These are phyloP conservation scores for Aspergillus flavus DNA, from an alignment of 2,329 filamentous ascomycete species.

Conservation along the genomic window DNA sequence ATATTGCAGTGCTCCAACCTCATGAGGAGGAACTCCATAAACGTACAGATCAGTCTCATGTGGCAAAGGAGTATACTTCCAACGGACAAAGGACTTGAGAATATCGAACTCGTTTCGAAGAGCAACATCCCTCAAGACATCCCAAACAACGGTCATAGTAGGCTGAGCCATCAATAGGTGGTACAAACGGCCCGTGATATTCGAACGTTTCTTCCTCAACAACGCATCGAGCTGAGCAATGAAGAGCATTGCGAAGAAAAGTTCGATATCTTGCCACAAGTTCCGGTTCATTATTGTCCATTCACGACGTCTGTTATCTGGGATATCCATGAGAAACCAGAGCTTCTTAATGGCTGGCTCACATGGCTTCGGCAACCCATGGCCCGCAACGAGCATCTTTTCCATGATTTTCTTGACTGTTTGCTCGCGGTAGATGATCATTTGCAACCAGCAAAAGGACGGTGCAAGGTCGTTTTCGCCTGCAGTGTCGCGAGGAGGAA, in stretches of 20 bases:
- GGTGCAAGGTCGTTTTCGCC: conserved; percentile 52
- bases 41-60: conserved; percentile 37
- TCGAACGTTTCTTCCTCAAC: conserved; percentile 64
- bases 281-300: conserved; percentile 55
- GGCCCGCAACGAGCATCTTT: conserved; percentile 60
- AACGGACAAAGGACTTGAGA: conserved; percentile 60
- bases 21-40: conserved; percentile 54
- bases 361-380: conserved; percentile 56
- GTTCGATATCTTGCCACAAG: conserved; percentile 62
- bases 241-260: conserved; percentile 66
- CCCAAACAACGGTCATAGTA: conserved; percentile 59
- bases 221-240: conserved; percentile 72
- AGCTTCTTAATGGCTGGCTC: conserved; percentile 61
- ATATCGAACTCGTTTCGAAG: conserved; percentile 55
- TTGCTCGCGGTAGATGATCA: conserved; percentile 63
- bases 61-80: conserved; percentile 50
- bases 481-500: background rate
- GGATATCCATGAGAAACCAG: conserved; percentile 73
- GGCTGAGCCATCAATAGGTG: conserved; percentile 64
- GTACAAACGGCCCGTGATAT: conserved; percentile 52
- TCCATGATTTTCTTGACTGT: conserved; percentile 65
- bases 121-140: conserved; percentile 61
- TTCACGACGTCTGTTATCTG: conserved; percentile 58
- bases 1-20: conserved; percentile 54
- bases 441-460: conserved; percentile 66